Evolutionary conservation across 2,329 filamentous ascomycete genomes (phyloP).

Genomic region (Mycogone perniciosa): DNA sequence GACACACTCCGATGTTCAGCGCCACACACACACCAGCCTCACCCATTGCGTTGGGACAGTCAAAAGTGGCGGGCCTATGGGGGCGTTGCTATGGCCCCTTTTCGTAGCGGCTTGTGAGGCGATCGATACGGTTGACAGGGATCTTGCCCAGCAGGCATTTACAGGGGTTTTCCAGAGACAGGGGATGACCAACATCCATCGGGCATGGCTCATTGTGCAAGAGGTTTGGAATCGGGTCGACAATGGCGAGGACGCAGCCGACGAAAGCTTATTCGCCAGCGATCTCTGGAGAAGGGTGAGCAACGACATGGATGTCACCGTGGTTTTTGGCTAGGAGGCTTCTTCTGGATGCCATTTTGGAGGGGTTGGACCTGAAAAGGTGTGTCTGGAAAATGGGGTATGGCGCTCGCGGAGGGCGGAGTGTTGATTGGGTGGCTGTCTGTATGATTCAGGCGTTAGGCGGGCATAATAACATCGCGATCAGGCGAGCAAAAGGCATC

Average conservation of each 20-base stretch:
- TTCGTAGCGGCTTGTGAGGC: slow-evolving; percentile 60
- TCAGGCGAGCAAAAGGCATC: too few relatives aligned
- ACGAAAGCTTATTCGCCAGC: slow-evolving; percentile 16
- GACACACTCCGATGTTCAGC: slow-evolving; percentile 45
- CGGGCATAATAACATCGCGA: too few relatives aligned
- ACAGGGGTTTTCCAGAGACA: slow-evolving; percentile 48
- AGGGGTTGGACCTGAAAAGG: not conserved
- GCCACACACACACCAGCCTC: slow-evolving; percentile 44
- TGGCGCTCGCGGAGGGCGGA: too few relatives aligned
- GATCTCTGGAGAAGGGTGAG: slow-evolving; percentile 54
- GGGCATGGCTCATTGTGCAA: slow-evolving; percentile 54
- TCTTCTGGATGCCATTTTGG: not conserved
- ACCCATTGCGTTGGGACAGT: slow-evolving; percentile 51
- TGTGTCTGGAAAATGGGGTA: too few relatives aligned
- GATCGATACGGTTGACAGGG: slow-evolving; percentile 40
- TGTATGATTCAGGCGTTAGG: too few relatives aligned
- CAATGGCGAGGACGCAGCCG: slow-evolving; percentile 16
- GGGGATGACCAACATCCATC: slow-evolving; percentile 59
- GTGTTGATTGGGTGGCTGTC: too few relatives aligned
- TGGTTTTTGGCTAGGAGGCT: slow-evolving; percentile 49
- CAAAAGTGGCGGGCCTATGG: slow-evolving; percentile 52
- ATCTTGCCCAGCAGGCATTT: slow-evolving; percentile 46
- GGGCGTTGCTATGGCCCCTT: slow-evolving; percentile 57
- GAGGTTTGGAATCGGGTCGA: slow-evolving; percentile 56
- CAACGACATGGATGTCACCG: slow-evolving; percentile 50